Percentiles rank a stretch among this genome's conserved stretches.
Conservation (phyloP, 139 green algal genomes). For the Chlorella sp. region DNA sequence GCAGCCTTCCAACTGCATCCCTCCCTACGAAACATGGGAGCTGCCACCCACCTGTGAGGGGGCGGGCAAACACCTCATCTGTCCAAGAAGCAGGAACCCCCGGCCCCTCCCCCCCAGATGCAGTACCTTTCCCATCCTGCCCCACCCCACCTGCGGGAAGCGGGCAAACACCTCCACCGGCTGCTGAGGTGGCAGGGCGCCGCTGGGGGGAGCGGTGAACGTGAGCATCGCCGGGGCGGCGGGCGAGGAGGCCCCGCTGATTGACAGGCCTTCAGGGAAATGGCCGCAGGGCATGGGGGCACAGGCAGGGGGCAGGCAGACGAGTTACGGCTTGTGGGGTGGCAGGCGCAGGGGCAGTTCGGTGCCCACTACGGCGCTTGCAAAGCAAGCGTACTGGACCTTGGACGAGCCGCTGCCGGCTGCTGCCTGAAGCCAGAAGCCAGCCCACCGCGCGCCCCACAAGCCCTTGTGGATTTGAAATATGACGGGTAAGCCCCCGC, state of each 20-base stretch:
- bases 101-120: too few species aligned
- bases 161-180: conserved; percentile 18
- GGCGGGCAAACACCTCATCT: too few species aligned
- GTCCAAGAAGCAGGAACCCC: too few species aligned
- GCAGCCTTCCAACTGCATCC: too few species aligned
- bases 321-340: not conserved
- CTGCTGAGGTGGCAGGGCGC: not conserved
- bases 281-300: not conserved
- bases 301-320: not conserved
- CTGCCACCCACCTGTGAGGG: too few species aligned
- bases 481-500: not conserved
- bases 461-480: not conserved
- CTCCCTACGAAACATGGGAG: not conserved
- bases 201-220: not conserved
- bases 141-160: conserved; percentile 24
- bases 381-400: too few species aligned
- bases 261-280: conserved; percentile 13
- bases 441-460: too few species aligned
- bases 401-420: not conserved
- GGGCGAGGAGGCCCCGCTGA: conserved; percentile 18
- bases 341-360: too few species aligned
- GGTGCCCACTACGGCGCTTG: not conserved
- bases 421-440: too few species aligned
- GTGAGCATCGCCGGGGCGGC: not conserved
- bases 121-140: not conserved